A percentile compares a stretch with the other conserved stretches of the same genome.
phyloP scores from a whole-genome alignment of 805 yeast species.

The Metschnikowia koreensis region DNA sequence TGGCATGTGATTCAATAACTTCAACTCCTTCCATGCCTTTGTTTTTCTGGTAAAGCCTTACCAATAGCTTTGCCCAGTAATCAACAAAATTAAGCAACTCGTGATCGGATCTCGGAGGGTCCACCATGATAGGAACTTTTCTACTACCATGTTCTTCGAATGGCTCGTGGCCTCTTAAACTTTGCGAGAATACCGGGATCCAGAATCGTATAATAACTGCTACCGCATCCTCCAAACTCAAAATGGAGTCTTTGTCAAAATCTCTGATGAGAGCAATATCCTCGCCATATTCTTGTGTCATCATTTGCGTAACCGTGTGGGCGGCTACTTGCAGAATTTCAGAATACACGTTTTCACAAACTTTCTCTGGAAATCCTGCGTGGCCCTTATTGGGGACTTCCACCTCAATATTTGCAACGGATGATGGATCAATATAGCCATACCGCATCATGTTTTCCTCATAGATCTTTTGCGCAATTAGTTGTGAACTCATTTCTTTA shows the following conservation, averaged over 20 bases:
- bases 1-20: neutral
- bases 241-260: conserved; percentile 39
- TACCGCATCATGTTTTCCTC: conserved; percentile 32
- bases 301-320: conserved; percentile 49
- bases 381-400: conserved; percentile 7
- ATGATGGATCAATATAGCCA: conserved; percentile 18
- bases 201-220: conserved; percentile 35
- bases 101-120: conserved; percentile 4
- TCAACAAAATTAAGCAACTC: conserved; percentile 39
- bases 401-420: conserved; percentile 5
- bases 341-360: conserved; percentile 26
- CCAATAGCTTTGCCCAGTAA: conserved; percentile 53
- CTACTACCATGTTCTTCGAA: conserved; percentile 18
- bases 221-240: conserved; percentile 43
- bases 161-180: conserved; percentile 30
- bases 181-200: conserved; percentile 55
- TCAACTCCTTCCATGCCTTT: conserved; percentile 1
- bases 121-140: conserved; percentile 17
- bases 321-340: conserved; percentile 43
- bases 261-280: conserved; percentile 50
- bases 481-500: conserved; percentile 42
- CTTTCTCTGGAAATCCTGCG: neutral
- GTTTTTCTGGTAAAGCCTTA: conserved; percentile 14
- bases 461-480: conserved; percentile 42
- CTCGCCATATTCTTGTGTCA: conserved; percentile 56